These are phyloP conservation scores for Solanum appendiculatum DNA, from an alignment of 257 asterid genomes.

Conservation along the genomic window DNA sequence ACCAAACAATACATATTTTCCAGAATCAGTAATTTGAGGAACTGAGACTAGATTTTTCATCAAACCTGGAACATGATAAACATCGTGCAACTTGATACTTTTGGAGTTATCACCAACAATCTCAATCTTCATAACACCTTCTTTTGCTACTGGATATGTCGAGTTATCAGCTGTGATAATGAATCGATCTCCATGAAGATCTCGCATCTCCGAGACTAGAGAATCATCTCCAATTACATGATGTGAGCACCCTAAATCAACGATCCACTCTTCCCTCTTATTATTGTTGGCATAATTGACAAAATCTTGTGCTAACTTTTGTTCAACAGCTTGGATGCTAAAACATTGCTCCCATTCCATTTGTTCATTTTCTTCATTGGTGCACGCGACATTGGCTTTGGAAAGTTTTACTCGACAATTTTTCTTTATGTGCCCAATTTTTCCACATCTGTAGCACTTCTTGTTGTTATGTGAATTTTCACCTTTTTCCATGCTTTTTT, in stretches of 20 bases:
- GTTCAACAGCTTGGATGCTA: neutral
- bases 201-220: neutral
- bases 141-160: neutral
- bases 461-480: neutral
- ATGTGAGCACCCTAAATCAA: conserved; percentile 3
- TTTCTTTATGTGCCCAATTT: no score
- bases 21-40: no score
- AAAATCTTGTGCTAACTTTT: neutral
- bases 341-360: neutral
- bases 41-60: no score
- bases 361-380: neutral
- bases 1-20: no score
- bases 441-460: neutral
- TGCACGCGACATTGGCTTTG: neutral
- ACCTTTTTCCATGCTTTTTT: neutral
- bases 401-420: neutral
- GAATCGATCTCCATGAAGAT: neutral
- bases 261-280: neutral
- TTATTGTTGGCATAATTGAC: neutral
- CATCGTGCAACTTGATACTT: neutral
- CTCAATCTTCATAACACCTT: neutral
- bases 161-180: neutral
- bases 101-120: neutral
- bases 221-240: neutral
- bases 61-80: no score